These are phyloP conservation scores for Priceomyces melissophilus DNA, from an alignment of 805 yeast species.

Conservation along the genomic window DNA sequence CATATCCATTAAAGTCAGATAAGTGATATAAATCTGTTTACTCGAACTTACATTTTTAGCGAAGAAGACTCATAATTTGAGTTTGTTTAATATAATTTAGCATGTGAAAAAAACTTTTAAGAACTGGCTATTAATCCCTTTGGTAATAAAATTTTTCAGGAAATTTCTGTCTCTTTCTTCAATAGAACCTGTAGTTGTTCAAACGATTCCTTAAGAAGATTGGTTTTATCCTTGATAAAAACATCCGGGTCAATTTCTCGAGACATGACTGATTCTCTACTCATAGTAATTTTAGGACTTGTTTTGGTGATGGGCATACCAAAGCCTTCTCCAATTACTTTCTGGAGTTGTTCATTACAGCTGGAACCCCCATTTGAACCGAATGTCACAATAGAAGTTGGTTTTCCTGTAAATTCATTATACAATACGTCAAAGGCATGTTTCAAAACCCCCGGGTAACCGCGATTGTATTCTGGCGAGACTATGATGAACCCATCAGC, in stretches of 20 bases:
- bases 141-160: too few species aligned
- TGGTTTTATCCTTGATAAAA: not conserved
- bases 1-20: too few species aligned
- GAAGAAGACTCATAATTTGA: too few species aligned
- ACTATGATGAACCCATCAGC: conserved; percentile 29
- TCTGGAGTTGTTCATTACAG: not conserved
- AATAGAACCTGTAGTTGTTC: not conserved
- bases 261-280: not conserved
- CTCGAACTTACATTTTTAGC: too few species aligned
- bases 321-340: not conserved
- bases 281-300: not conserved
- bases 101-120: too few species aligned
- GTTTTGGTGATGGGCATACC: not conserved
- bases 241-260: not conserved
- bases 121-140: too few species aligned
- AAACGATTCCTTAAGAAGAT: not conserved
- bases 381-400: conserved; percentile 2
- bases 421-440: conserved; percentile 34
- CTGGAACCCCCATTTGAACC: conserved; percentile 1
- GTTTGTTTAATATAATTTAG: too few species aligned
- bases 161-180: too few species aligned
- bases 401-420: conserved; percentile 1
- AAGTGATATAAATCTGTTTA: too few species aligned
- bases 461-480: conserved; percentile 36
- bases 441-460: conserved; percentile 34